Conservation (phyloP, 352 stramenopile species). For the Lagenidium giganteum region DNA sequence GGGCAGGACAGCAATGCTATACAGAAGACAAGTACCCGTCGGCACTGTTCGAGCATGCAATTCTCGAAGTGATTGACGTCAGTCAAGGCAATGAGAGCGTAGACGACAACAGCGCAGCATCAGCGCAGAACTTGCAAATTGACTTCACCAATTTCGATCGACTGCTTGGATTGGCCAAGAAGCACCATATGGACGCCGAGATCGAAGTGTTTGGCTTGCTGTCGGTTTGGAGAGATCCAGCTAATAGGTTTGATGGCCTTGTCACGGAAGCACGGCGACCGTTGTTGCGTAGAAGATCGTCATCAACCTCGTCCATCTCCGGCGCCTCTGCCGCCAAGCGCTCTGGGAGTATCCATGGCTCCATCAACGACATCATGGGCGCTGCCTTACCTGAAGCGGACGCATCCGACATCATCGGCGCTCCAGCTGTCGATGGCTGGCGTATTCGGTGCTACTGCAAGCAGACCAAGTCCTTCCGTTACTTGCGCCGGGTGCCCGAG, state of each 20-base stretch:
- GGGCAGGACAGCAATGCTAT: slow-evolving; percentile 76
- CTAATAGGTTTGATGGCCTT: slow-evolving; percentile 51
- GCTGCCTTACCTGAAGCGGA: slow-evolving; percentile 4
- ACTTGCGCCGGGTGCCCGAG: slow-evolving; percentile 44
- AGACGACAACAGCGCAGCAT: neutral
- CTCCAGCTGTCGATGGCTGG: slow-evolving; percentile 45
- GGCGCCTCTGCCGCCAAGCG: slow-evolving; percentile 1
- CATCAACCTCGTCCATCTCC: slow-evolving; percentile 17
- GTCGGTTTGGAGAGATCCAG: slow-evolving; percentile 57
- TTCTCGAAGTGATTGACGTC: slow-evolving; percentile 44
- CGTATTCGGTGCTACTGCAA: slow-evolving; percentile 60
- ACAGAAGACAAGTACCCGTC: slow-evolving; percentile 60
- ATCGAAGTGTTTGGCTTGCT: slow-evolving; percentile 75
- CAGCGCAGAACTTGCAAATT: slow-evolving; percentile 25
- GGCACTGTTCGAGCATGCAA: slow-evolving; percentile 60
- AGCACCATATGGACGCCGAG: slow-evolving; percentile 50
- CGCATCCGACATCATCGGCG: neutral
- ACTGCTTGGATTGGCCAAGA: slow-evolving; percentile 40
- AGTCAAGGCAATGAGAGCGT: too few relatives aligned
- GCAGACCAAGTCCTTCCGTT: slow-evolving; percentile 51
- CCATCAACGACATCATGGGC: slow-evolving; percentile 4
- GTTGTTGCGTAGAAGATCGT: too few relatives aligned
- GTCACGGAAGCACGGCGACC: slow-evolving; percentile 39
- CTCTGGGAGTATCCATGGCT: too few relatives aligned
- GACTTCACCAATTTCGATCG: slow-evolving; percentile 71